phyloP scores from a whole-genome alignment of 495 filamentous ascomycete species.

The Lophiostoma macrostomum region DNA sequence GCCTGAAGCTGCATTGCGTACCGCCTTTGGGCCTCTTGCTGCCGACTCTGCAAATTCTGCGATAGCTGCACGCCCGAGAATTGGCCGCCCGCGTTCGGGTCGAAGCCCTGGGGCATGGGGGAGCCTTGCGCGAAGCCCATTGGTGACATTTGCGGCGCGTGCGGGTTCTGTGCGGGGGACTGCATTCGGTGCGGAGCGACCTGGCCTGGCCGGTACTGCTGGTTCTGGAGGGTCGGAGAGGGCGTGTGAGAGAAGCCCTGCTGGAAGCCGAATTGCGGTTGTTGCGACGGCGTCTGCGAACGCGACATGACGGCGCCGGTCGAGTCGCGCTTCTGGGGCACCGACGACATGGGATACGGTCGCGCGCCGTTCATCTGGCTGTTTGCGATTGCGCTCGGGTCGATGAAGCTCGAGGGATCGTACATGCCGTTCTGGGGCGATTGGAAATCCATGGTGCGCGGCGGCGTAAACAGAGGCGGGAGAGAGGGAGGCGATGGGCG shows the following conservation, averaged over 20 bases:
- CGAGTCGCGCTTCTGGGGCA: constrained; percentile 25
- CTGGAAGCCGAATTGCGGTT: constrained; percentile 64
- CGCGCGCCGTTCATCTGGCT: constrained; percentile 27
- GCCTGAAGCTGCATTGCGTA: constrained; percentile 52
- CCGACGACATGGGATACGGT: constrained; percentile 21
- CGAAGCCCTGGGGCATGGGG: constrained; percentile 46
- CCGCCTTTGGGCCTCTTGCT: constrained; percentile 40
- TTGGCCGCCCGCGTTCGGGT: constrained; percentile 33
- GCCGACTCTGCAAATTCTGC: constrained; percentile 49
- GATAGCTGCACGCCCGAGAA: constrained; percentile 43
- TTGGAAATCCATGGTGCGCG: constrained; percentile 26
- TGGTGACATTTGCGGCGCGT: constrained; percentile 42
- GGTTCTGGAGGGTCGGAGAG: constrained; percentile 79
- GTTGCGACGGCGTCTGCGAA: constrained; percentile 86
- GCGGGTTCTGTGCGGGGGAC: constrained; percentile 74
- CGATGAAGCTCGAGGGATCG: constrained; percentile 24
- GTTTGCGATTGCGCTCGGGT: constrained; percentile 22
- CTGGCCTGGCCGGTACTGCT: constrained; percentile 55
- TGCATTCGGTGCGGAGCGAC: constrained; percentile 75
- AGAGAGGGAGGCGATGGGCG: neutral
- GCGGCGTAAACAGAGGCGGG: neutral
- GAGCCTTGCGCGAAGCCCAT: constrained; percentile 50
- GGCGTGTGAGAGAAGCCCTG: constrained; percentile 77
- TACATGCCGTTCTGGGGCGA: constrained; percentile 23
- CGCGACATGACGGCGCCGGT: constrained; percentile 58